A percentile compares a stretch with the other conserved stretches of the same genome.
phyloP scores from a whole-genome alignment of 345 rosid species.

The Nephelium lappaceum region DNA sequence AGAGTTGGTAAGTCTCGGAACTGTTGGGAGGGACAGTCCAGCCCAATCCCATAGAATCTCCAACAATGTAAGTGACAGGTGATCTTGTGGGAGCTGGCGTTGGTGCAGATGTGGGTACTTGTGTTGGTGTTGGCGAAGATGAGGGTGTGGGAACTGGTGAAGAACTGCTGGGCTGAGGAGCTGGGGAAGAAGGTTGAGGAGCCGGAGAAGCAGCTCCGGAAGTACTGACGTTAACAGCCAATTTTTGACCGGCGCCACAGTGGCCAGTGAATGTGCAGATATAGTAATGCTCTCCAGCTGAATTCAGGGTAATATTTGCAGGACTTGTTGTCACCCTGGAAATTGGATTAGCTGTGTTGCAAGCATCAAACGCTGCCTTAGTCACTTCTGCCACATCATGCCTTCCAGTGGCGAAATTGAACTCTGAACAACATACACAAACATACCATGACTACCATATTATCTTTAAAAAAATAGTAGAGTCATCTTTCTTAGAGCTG shows the following conservation, averaged over 20 bases:
- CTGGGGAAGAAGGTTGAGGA: slow-evolving; percentile 18
- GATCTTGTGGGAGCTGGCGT: slow-evolving; percentile 31
- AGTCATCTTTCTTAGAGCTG: neutral
- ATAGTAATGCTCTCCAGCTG: slow-evolving; percentile 40
- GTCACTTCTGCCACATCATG: slow-evolving; percentile 52
- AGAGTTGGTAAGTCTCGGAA: slow-evolving; percentile 33
- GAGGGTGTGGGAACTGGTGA: slow-evolving; percentile 21
- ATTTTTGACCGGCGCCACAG: slow-evolving; percentile 42
- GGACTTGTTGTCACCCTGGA: slow-evolving; percentile 23
- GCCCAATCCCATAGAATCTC: slow-evolving; percentile 26
- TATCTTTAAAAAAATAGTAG: neutral
- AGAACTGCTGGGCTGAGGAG: slow-evolving; percentile 33
- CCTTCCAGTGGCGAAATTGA: slow-evolving; percentile 35
- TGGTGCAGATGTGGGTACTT: neutral
- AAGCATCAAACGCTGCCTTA: slow-evolving; percentile 36
- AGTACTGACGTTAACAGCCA: slow-evolving; percentile 25
- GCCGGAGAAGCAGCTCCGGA: slow-evolving; percentile 16
- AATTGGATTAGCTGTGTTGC: slow-evolving; percentile 37
- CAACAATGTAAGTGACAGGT: slow-evolving; percentile 29
- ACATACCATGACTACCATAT: neutral
- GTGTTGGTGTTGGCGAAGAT: slow-evolving; percentile 24
- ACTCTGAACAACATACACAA: slow-evolving; percentile 31
- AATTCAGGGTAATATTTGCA: slow-evolving; percentile 32
- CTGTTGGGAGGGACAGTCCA: slow-evolving; percentile 40
- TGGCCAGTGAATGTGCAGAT: slow-evolving; percentile 43